Base-by-base conservation (phyloP, 148 eudicot genomes). In the Talinum fruticosum region DNA sequence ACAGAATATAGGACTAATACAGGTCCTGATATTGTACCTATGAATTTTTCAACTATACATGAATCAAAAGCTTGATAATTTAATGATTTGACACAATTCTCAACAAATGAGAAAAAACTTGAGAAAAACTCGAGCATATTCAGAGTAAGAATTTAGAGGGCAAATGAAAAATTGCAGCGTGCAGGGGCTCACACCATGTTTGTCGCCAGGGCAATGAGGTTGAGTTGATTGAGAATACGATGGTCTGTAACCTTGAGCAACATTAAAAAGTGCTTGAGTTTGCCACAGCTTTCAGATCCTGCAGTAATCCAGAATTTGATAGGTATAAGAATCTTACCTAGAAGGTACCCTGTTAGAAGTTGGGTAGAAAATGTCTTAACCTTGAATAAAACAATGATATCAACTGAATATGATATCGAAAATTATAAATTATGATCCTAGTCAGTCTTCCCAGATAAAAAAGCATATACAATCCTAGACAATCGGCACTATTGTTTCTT, bases 1-100 rank as follows among this genome's bases (percentile, higher is more conserved):
- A 51, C 57, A 51, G 0, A 41, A 26, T 29, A 62, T 62, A 62
- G 13, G 2, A 28, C 66, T 62, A 59, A 59, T 59, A 59, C n/a
- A 29, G 64, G 64, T 29, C 64, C 28, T 59, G 64, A 59, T 23
- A 59, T 59, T 59, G 12, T 62, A 62, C 66, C 32, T 62, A 62
- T 28, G 66, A 62, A 62, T 62, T 28, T 62, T 62, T 62, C 34
- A 62, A 28, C 66, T 62, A 28, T 62, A 62, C 66, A 62, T 26
- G 66, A 12, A 62, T 33, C 66, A 62, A 28, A 23, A 7, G 3
- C 29, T n/a, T n/a, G 64, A 57, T 57, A 62, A 62, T 26, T 28
- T 62, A 10, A 62, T 62, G 66, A 62, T 12, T 28, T 12, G 29
- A 62, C 32, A 13, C 28, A 28, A 28, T 28, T 28, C 66, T 24